Conservation (phyloP, 805 yeast species). For the Yamadazyma ubonensis region DNA sequence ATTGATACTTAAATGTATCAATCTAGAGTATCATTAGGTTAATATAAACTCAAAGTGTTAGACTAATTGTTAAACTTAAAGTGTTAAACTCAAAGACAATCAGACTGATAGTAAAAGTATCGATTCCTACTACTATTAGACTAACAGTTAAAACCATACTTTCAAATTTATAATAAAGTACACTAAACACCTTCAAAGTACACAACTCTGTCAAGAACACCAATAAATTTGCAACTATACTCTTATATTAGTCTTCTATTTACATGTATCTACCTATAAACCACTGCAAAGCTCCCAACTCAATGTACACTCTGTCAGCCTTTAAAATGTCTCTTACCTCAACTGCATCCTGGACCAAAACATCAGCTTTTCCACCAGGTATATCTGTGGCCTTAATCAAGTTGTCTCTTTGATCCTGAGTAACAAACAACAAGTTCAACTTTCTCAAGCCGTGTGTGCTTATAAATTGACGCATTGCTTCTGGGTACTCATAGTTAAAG, state of each 20-base stretch:
- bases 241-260: constrained; percentile 11
- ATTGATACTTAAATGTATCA: too few species aligned
- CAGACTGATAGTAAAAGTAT: too few species aligned
- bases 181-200: too few species aligned
- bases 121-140: too few species aligned
- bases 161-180: too few species aligned
- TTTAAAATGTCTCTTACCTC: constrained; percentile 81
- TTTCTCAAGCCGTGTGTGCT: constrained; percentile 48
- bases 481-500: constrained; percentile 40
- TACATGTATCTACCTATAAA: constrained; percentile 36
- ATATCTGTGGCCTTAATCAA: constrained; percentile 57
- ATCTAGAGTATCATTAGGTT: too few species aligned
- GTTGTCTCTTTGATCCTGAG: constrained; percentile 58
- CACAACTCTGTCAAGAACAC: too few species aligned
- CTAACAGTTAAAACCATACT: too few species aligned
- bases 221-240: too few species aligned
- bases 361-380: constrained; percentile 54
- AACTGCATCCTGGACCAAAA: constrained; percentile 72
- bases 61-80: too few species aligned
- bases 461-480: constrained; percentile 51
- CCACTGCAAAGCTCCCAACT: constrained; percentile 68
- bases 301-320: constrained; percentile 75
- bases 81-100: too few species aligned
- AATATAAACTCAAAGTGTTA: too few species aligned
- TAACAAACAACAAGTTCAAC: constrained; percentile 65